Percentiles rank a stretch among this genome's conserved stretches.
Evolutionary conservation across 345 rosid genomes (phyloP).

Genomic region (Ceriops decandra): DNA sequence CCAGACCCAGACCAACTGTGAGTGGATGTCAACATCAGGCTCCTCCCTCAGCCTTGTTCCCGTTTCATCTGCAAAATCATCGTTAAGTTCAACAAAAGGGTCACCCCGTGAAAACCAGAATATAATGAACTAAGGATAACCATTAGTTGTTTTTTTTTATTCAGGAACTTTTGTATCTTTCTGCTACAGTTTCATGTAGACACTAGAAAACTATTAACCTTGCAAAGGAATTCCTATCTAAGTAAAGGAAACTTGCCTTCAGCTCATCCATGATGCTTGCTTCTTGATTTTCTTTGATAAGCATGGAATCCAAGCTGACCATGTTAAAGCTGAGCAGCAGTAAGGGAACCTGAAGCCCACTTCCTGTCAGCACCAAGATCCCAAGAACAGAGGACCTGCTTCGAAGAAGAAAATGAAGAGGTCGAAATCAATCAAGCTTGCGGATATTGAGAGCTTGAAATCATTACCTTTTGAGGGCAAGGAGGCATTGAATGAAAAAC

Average conservation of each 20-base stretch:
- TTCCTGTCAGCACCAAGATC: constrained; percentile 46
- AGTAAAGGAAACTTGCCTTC: constrained; percentile 20
- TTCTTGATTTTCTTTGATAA: constrained; percentile 27
- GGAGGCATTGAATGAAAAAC: constrained; percentile 53
- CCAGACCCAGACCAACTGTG: constrained; percentile 10
- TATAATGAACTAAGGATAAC: too few relatives aligned
- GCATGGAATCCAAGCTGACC: constrained; percentile 49
- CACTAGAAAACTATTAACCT: constrained; percentile 17
- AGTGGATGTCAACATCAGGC: constrained; percentile 31
- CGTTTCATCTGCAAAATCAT: background rate
- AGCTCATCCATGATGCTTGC: constrained; percentile 12
- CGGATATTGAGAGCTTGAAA: too few relatives aligned
- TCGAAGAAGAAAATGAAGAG: constrained; percentile 76
- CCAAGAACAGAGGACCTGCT: constrained; percentile 57
- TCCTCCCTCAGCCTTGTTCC: constrained; percentile 26
- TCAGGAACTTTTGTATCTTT: background rate
- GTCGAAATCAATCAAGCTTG: constrained; percentile 43
- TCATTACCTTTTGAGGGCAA: constrained; percentile 41
- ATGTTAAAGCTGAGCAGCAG: constrained; percentile 41
- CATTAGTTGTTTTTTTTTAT: constrained; percentile 15
- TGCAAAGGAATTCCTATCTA: constrained; percentile 13
- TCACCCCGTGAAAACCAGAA: constrained; percentile 11
- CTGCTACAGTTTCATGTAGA: constrained; percentile 4
- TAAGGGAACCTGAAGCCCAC: constrained; percentile 42
- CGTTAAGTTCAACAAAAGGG: constrained; percentile 1